Evolutionary conservation across 2,329 filamentous ascomycete genomes (phyloP), one percentile per base, ranked within the genome.

Genomic region (Coniochaeta prunicola): DNA sequence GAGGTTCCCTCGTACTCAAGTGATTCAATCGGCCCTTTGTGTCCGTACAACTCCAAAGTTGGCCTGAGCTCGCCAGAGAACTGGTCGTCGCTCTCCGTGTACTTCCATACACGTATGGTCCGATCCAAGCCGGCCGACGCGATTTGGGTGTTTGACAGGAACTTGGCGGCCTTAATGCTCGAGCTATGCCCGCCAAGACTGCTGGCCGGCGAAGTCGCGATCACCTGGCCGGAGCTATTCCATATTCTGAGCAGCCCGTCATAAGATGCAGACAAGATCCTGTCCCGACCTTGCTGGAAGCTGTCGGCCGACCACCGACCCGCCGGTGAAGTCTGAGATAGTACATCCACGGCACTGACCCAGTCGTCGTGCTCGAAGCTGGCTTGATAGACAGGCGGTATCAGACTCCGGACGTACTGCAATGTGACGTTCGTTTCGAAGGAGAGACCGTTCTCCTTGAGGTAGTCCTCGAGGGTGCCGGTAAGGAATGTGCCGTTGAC

Each of bases 321-420:
- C 2, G 86, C 83, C 7, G 77, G 74, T 1, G 89, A 89, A 13
- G 81, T 85, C 15, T 74, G 73, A 0, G 91, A 92, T 26, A 96
- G 78, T 4, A 96, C 83, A 71, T 97, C 92, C 28, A 97, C 86
- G 28, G 85, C 84, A 70, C 90, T 91, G 55, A 99, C 90, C 94
- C 94, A 99, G 73, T 97, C 94, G 69, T 99, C 92, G 72, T 99
- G 93, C 76, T 97, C 88, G 71, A 96, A 99, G 69, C 90, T 94
- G 13, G 92, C 89, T 66, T 96, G 87, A 72, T 94, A 93, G 36
- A 90, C 81, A 19, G 94, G 94, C 8, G 94, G 94, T 61, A 97
- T 86, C 65, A 97, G 78, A 63, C 92, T 94, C 67, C 92, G 88
- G 36, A 97, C 91, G 74, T 97, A 99, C 77, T 97, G 92, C 59